Evolutionary conservation across 768 basidiomycete species (phyloP), one percentile per base, ranked within the genome.

Genomic region (Paxillus involutus): DNA sequence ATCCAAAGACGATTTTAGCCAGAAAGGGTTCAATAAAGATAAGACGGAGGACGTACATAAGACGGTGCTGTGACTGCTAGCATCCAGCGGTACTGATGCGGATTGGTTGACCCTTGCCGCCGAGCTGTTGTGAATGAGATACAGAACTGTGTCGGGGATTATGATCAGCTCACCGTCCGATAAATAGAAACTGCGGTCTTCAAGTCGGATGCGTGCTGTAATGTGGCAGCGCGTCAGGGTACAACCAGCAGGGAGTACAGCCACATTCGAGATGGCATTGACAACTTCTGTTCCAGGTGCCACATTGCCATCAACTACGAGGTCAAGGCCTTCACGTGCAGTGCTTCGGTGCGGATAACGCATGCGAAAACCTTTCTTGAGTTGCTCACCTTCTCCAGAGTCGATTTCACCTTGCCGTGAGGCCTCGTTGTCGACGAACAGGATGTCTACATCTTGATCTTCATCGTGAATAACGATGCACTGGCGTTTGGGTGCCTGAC

Each of bases 71-170:
- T 71, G 8, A 80, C 68, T 12, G 63, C 63, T 7, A 81, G 55
- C 60, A 75, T 73, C 80, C 80, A 82, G n/a, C 73, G 69, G 60
- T 80, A 80, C 3, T 77, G 64, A 58, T 78, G 59, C 62, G 66
- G 39, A 56, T 57, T 46, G 48, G 62, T 35, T 32, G 56, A 32
- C 50, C 54, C 49, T 9, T 60, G 49, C 17, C 76, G 73, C 17
- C 67, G 70, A 29, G 67, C 77, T 81, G 49, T 11, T 19, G 39
- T 6, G 37, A 21, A 40, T 66, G 36, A 68, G 55, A 32, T n/a
- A 40, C 35, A 17, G 12, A 1, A 19, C 14, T n/a, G n/a, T 35
- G 37, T 52, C 12, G 12, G 10, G 19, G 17, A 40, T 13, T 26
- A 12, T 16, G 14, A 26, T 14, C 21, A 21, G 55, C 71, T 49